These are phyloP conservation scores for Carex kokanica DNA, from an alignment of 176 grass and related monocot genomes.

Conservation along the genomic window DNA sequence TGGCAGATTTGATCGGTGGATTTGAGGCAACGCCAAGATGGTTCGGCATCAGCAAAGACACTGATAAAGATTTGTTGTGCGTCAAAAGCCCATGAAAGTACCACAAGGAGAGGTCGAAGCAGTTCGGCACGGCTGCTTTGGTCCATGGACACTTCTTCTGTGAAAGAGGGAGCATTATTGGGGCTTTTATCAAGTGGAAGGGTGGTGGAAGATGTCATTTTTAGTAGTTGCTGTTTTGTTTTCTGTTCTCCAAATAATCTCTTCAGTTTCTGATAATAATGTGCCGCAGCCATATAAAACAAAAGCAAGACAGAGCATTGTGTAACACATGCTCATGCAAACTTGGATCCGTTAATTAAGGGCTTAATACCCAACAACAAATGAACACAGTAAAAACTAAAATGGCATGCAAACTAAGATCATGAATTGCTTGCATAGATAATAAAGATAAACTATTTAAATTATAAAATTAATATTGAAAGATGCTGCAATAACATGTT, in stretches of 20 bases:
- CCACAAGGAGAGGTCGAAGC: conserved; percentile 45
- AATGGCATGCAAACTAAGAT: no score
- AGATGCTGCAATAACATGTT: no score
- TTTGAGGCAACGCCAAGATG: conserved; percentile 61
- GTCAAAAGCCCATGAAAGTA: conserved; percentile 74
- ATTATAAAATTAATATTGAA: no score
- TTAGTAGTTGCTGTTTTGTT: neutral
- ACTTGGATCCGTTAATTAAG: no score
- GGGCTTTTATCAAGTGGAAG: neutral
- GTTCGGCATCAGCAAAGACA: conserved; percentile 73
- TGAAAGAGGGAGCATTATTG: neutral
- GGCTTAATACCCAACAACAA: no score
- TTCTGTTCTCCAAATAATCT: neutral
- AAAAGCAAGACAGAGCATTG: no score
- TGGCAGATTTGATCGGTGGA: conserved; percentile 25
- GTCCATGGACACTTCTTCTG: neutral
- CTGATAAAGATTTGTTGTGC: conserved; percentile 80
- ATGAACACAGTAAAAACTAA: no score
- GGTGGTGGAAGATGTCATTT: neutral
- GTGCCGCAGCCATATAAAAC: no score
- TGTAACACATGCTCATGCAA: no score
- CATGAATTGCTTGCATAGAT: no score
- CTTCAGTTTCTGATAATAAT: no score
- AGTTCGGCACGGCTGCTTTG: conserved; percentile 28
- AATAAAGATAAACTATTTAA: no score